phyloP scores from a whole-genome alignment of 495 filamentous ascomycete genomes.

The Stereocaulon alpinum region DNA sequence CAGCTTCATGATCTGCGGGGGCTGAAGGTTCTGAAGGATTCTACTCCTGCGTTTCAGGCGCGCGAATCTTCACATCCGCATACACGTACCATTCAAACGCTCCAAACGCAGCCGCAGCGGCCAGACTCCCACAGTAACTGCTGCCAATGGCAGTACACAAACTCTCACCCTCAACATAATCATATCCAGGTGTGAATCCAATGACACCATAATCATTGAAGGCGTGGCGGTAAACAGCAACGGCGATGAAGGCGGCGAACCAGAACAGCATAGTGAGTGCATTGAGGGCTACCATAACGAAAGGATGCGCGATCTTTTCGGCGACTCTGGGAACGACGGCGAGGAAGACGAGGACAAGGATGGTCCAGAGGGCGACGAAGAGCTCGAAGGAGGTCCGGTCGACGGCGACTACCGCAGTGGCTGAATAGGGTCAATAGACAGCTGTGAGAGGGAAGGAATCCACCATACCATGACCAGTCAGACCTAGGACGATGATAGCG shows the following conservation, averaged over 20 bases:
- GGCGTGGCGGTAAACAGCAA: conserved; percentile 50
- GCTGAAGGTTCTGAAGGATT: neutral
- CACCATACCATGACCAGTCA: conserved; percentile 57
- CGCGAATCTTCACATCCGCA: neutral
- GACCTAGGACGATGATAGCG: conserved; percentile 59
- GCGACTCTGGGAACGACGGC: conserved; percentile 51
- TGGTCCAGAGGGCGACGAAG: conserved; percentile 65
- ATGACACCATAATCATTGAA: conserved; percentile 28
- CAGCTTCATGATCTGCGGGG: neutral
- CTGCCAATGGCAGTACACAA: conserved; percentile 16
- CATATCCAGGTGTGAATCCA: neutral
- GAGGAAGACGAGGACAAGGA: conserved; percentile 58
- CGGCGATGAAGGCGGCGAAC: conserved; percentile 74
- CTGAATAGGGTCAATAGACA: neutral
- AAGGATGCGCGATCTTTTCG: conserved; percentile 46
- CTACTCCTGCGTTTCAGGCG: neutral
- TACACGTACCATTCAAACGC: conserved; percentile 50
- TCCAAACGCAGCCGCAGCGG: conserved; percentile 46
- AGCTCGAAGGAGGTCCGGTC: conserved; percentile 58
- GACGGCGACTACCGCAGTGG: conserved; percentile 18
- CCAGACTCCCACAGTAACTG: conserved; percentile 37
- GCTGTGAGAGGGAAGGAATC: conserved; percentile 13
- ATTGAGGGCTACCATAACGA: conserved; percentile 49
- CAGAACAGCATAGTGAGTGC: conserved; percentile 73
- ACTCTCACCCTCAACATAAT: neutral